Percentiles rank a stretch among this genome's conserved stretches.
phyloP scores from a whole-genome alignment of 2,329 filamentous ascomycete genomes.

The Trichophyton equinum region DNA sequence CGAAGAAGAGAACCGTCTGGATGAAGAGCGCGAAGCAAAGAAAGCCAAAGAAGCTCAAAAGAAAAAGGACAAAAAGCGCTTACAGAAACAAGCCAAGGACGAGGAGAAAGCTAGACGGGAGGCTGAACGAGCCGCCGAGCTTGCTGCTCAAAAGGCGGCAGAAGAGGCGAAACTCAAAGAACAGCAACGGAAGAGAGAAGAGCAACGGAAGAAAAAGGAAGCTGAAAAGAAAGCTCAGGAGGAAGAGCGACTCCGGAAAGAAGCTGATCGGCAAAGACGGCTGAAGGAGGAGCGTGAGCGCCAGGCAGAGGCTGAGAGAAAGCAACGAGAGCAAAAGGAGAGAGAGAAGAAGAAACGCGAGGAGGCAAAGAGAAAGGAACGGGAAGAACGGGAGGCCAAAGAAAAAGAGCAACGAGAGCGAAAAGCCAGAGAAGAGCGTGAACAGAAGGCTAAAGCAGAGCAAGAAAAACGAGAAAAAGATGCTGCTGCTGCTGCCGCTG shows the following conservation, averaged over 20 bases:
- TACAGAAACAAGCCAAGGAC: slow-evolving; percentile 78
- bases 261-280: slow-evolving; percentile 68
- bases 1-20: slow-evolving; percentile 66
- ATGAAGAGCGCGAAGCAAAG: slow-evolving; percentile 74
- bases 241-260: slow-evolving; percentile 72
- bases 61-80: slow-evolving; percentile 83
- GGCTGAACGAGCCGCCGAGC: slow-evolving; percentile 78
- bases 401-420: slow-evolving; percentile 66
- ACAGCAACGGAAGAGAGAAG: slow-evolving; percentile 67
- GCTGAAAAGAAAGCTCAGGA: slow-evolving; percentile 82
- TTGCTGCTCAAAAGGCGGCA: slow-evolving; percentile 59
- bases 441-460: slow-evolving; percentile 38
- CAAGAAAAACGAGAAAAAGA: slow-evolving; percentile 40
- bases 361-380: slow-evolving; percentile 63
- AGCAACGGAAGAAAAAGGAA: slow-evolving; percentile 83
- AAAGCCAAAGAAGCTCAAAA: slow-evolving; percentile 89
- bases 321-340: slow-evolving; percentile 65
- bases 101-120: slow-evolving; percentile 83
- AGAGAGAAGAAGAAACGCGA: slow-evolving; percentile 66
- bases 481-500: slow-evolving; percentile 20
- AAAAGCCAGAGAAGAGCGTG: slow-evolving; percentile 50
- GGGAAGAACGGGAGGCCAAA: slow-evolving; percentile 45
- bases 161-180: slow-evolving; percentile 73
- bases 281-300: slow-evolving; percentile 74
- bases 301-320: slow-evolving; percentile 75